Percentiles rank a stretch among this genome's conserved stretches.
Evolutionary conservation across 768 basidiomycete species (phyloP).

Genomic region (Lepiota brunneoincarnata): DNA sequence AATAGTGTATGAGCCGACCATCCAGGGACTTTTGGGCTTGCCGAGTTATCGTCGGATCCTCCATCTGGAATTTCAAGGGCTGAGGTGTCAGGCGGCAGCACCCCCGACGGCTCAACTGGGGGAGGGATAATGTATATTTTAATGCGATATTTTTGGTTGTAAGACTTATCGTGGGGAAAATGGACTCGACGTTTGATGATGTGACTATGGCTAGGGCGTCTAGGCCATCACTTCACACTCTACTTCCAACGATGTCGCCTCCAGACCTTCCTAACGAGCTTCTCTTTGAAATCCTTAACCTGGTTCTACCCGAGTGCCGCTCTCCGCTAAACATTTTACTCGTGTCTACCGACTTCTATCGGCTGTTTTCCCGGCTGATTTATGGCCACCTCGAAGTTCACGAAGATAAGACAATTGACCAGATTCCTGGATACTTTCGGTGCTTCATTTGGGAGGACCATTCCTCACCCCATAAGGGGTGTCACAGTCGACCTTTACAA

Average conservation of each 20-base stretch:
- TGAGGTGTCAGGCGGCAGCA: too few species aligned
- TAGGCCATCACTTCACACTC: neutral
- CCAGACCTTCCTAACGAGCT: constrained; percentile 8
- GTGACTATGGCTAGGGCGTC: neutral
- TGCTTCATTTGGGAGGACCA: neutral
- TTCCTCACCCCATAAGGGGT: constrained; percentile 7
- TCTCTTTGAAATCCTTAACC: constrained; percentile 8
- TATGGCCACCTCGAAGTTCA: constrained; percentile 9
- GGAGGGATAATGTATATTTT: too few species aligned
- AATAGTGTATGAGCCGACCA: too few species aligned
- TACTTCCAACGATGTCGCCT: neutral
- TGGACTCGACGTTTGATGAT: too few species aligned
- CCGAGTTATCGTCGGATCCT: too few species aligned
- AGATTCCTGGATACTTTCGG: constrained; percentile 8
- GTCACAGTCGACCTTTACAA: constrained; percentile 10
- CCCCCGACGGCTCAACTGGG: too few species aligned
- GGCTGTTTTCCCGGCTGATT: constrained; percentile 3
- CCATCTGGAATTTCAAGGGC: too few species aligned
- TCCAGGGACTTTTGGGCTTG: too few species aligned
- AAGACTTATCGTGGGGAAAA: too few species aligned
- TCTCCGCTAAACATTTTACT: constrained; percentile 6
- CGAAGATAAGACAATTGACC: constrained; percentile 2
- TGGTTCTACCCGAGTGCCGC: neutral
- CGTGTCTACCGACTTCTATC: constrained; percentile 6
- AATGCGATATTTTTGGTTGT: too few species aligned